Base-by-base conservation (phyloP, 305 asterid species). In the Salvia sclarea region DNA sequence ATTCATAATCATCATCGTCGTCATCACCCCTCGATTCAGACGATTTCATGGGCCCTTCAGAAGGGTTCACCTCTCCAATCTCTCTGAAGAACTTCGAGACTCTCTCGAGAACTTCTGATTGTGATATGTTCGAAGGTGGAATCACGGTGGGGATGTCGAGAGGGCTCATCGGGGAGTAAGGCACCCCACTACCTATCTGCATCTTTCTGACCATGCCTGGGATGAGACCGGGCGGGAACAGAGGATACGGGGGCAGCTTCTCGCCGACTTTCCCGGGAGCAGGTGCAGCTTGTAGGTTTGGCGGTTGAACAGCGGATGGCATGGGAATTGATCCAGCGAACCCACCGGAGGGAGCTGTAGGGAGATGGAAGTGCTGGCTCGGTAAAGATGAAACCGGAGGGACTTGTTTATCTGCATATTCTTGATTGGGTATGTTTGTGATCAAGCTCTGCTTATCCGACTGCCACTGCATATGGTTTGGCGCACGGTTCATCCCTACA, bases 181-280 rank as follows among this genome's bases (percentile, higher is more conserved):
- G 98, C 35, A 93, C 98, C 56, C 98, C 98, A 74, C 97, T 93
- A 48, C 98, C 98, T 55, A 93, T 90, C 84, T 93, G 98, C 98
- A 93, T 91, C 74, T 93, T 93, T 44, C 97, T 66, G 44, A 93
- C 96, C 98, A 93, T 93, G 53, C 98, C 97, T 1, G 98, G 98
- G 40, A 93, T 93, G 31, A 93, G 97, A 65, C 96, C 98, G 0
- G 98, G 98, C 0, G 98, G 98, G 58, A 93, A 93, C 70, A 93
- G 64, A 48, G 98, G 97, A 48, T 93, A 88, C 0, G 96, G 85
- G 11, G 96, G 97, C 40, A 81, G 78, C 69, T 88, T 93, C 66
- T 90, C 97, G 24, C 92, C 89, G 5, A 52, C 71, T 71, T 76
- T 81, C 56, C 75, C 72, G 13, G 81, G 78, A 68, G 76, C 62